phyloP scores from a whole-genome alignment of 192 early-diverging fungal species.

The Neocallimastix lanati region DNA sequence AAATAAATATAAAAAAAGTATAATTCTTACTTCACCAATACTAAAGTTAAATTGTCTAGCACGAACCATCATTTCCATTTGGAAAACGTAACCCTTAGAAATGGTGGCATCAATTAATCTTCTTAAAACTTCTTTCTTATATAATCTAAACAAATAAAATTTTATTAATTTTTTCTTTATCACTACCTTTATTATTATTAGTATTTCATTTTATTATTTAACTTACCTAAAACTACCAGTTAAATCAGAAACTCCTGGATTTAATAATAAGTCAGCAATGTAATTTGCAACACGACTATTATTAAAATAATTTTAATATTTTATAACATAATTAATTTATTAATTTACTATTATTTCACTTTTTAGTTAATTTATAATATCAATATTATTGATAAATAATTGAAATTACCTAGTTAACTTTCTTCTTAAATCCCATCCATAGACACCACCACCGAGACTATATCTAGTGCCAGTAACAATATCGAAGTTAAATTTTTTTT shows the following conservation, averaged over 20 bases:
- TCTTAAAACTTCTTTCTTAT: conserved; percentile 76
- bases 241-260: conserved; percentile 79
- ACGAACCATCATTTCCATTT: conserved; percentile 99
- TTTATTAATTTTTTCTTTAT: no score
- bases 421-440: conserved; percentile 91
- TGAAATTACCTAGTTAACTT: conserved; percentile 76
- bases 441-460: conserved; percentile 68
- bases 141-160: conserved; percentile 32
- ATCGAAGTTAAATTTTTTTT: conserved; percentile 67
- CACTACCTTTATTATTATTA: no score
- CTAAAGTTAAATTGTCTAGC: conserved; percentile 74
- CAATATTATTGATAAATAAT: no score
- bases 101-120: conserved; percentile 72
- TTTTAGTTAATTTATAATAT: neutral
- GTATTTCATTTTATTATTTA: neutral
- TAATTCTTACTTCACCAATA: conserved; percentile 68
- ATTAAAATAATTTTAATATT: neutral
- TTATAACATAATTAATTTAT: neutral
- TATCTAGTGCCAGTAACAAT: conserved; percentile 93
- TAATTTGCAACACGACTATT: conserved; percentile 86
- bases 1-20: no score
- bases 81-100: conserved; percentile 96
- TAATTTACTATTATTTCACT: neutral
- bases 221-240: conserved; percentile 77
- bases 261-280: conserved; percentile 68